A percentile compares a stretch with the other conserved stretches of the same genome.
phyloP scores from a whole-genome alignment of 75 land plant genomes.

The Chamaecyparis obtusa region DNA sequence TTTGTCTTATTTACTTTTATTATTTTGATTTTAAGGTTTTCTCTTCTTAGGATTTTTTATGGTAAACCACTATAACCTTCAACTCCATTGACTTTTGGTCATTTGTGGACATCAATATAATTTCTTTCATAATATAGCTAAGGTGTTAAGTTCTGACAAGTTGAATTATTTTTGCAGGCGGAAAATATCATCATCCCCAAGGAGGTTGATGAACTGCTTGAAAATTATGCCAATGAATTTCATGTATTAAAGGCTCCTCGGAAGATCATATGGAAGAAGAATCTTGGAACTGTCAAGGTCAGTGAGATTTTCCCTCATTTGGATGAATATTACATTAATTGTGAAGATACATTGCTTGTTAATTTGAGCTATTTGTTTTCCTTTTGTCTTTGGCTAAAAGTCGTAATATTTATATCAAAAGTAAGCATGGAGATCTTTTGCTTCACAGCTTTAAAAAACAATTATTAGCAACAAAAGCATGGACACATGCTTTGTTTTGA shows the following conservation, averaged over 20 bases:
- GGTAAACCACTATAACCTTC: too few relatives aligned
- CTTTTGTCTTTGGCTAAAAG: neutral
- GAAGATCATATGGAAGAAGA: slow-evolving; percentile 92
- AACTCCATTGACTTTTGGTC: too few relatives aligned
- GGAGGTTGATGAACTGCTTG: slow-evolving; percentile 67
- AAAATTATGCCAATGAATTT: slow-evolving; percentile 86
- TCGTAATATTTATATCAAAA: neutral
- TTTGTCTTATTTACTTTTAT: too few relatives aligned
- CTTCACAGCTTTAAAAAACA: neutral
- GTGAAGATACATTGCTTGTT: neutral
- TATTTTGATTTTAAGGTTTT: too few relatives aligned
- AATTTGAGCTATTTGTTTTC: neutral
- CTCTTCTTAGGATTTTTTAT: too few relatives aligned
- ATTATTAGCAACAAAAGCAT: neutral
- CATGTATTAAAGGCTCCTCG: slow-evolving; percentile 92
- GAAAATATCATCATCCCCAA: slow-evolving; percentile 71
- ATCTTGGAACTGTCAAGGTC: slow-evolving; percentile 96
- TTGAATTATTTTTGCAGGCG: slow-evolving; percentile 39
- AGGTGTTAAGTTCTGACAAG: neutral
- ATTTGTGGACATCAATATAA: too few relatives aligned
- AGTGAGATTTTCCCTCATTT: slow-evolving; percentile 1
- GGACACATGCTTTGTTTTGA: neutral
- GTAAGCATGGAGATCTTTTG: neutral
- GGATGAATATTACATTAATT: neutral
- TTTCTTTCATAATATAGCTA: neutral